Conservation (phyloP, 345 rosid species). For the Aurinia saxatilis region DNA sequence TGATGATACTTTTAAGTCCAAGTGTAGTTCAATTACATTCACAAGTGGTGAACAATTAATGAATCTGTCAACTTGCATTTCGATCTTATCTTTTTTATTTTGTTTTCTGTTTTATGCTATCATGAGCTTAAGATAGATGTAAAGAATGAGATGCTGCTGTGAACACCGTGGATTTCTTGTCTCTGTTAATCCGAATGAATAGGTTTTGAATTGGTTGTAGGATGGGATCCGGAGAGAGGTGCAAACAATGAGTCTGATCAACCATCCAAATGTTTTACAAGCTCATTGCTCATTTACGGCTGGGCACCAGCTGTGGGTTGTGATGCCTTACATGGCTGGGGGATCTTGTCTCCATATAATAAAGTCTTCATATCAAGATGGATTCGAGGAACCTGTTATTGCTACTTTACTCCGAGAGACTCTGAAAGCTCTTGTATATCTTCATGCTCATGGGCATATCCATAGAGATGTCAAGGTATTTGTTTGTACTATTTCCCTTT, state of each 20-base stretch:
- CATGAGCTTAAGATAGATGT: conserved; percentile 10
- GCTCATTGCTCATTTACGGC: conserved; percentile 91
- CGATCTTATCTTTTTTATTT: background rate
- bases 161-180: background rate
- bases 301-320: conserved; percentile 88
- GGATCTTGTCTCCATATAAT: conserved; percentile 97
- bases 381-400: conserved; percentile 95
- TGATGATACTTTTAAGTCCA: background rate
- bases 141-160: background rate
- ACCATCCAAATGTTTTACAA: conserved; percentile 75
- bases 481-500: background rate
- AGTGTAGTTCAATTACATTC: conserved; percentile 5
- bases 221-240: conserved; percentile 97
- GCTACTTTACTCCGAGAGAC: conserved; percentile 82
- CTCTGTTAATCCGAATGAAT: conserved; percentile 15
- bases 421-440: conserved; percentile 93
- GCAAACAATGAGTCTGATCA: conserved; percentile 85
- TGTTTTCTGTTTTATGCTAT: background rate
- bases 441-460: conserved; percentile 90
- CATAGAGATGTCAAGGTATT: conserved; percentile 98
- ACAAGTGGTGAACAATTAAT: background rate
- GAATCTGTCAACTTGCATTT: background rate
- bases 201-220: conserved; percentile 37
- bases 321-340: conserved; percentile 99
- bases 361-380: conserved; percentile 72